phyloP scores from a whole-genome alignment of 2,329 filamentous ascomycete species.

The Macrophomina phaseolina region DNA sequence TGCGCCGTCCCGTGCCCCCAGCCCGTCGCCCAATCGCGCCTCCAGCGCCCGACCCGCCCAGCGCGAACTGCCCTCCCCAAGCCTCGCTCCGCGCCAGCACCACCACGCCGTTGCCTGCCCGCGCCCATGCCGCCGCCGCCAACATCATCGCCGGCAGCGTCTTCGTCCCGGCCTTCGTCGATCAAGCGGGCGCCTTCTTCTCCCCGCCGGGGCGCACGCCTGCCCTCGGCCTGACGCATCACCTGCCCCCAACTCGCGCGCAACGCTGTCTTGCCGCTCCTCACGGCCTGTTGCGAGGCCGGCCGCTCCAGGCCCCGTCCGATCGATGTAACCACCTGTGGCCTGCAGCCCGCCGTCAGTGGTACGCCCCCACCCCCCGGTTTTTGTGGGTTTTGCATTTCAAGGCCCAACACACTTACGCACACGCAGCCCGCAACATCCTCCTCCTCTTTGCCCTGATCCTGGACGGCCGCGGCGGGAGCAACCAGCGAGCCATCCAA shows the following conservation, averaged over 20 bases:
- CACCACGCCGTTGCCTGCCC: not conserved
- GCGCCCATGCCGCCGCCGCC: not conserved
- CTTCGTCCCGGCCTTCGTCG: conserved; percentile 1
- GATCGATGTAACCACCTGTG: conserved; percentile 64
- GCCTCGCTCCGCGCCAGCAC: not conserved
- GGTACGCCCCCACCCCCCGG: conserved; percentile 44
- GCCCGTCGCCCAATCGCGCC: not conserved
- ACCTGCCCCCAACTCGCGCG: conserved; percentile 57
- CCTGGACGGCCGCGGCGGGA: conserved; percentile 46
- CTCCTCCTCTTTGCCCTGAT: conserved; percentile 62
- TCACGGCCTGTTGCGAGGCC: conserved; percentile 43
- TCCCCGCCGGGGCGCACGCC: conserved; percentile 55
- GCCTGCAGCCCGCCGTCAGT: conserved; percentile 57
- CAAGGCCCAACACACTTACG: not conserved
- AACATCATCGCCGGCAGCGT: not conserved
- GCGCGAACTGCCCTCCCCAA: not conserved
- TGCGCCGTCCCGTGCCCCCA: not conserved
- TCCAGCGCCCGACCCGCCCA: not conserved
- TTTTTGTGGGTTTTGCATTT: not conserved
- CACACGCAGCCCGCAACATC: conserved; percentile 58
- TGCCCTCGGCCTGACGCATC: conserved; percentile 55
- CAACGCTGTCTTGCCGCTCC: conserved; percentile 60
- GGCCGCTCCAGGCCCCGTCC: conserved; percentile 4
- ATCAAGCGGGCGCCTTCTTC: conserved; percentile 36
- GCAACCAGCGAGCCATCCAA: no score